Conservation (phyloP, 176 grass and related monocot genomes). For the Echinochloa phyllopogon region DNA sequence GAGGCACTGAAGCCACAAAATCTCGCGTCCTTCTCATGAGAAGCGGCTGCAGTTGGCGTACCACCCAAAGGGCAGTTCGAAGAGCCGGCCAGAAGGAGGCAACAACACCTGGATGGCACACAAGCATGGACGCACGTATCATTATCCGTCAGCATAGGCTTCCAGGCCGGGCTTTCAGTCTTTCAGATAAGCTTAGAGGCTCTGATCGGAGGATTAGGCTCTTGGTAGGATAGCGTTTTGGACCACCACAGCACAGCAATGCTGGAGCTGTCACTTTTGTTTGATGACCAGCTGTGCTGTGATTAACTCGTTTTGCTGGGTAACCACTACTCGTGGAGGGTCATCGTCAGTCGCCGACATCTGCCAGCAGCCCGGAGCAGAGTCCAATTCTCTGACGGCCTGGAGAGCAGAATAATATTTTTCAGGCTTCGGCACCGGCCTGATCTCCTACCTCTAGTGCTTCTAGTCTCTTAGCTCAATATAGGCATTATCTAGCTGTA, state of each 20-base stretch:
- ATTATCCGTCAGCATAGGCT: background rate
- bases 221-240: background rate
- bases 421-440: background rate
- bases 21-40: background rate
- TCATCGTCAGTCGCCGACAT: background rate
- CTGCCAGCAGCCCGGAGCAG: background rate
- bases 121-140: background rate
- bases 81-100: background rate
- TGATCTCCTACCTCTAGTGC: background rate
- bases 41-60: conserved; percentile 7
- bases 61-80: conserved; percentile 19
- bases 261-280: background rate
- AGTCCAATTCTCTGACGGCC: background rate
- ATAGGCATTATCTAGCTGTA: background rate
- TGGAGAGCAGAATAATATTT: background rate
- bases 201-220: background rate
- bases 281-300: background rate
- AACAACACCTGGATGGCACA: background rate
- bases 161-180: background rate
- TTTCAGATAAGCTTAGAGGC: background rate
- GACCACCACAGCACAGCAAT: background rate
- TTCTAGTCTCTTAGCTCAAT: background rate
- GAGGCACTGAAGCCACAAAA: background rate
- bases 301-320: background rate
- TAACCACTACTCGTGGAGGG: background rate